A percentile compares a stretch with the other conserved stretches of the same genome.
Conservation (phyloP, 352 stramenopile species). For the Pythium grandisporangium region DNA sequence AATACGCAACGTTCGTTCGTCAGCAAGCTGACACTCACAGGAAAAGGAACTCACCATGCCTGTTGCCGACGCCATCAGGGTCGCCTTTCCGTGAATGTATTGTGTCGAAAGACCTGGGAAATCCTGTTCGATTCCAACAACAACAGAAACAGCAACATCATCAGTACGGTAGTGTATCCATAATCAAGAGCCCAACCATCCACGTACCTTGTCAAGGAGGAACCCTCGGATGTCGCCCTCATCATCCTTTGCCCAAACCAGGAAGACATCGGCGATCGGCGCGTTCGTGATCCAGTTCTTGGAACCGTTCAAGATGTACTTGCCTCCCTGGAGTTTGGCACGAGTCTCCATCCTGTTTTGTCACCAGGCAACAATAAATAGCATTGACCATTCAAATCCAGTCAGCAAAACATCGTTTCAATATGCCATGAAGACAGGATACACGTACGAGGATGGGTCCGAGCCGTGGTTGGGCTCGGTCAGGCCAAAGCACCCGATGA, state of each 20-base stretch:
- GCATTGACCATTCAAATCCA: background rate
- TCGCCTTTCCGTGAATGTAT: conserved; percentile 96
- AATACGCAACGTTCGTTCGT: too few relatives aligned
- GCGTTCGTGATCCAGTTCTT: conserved; percentile 97
- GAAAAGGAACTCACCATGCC: conserved; percentile 64
- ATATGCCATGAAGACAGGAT: background rate
- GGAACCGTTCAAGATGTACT: conserved; percentile 95
- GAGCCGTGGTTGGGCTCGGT: conserved; percentile 98
- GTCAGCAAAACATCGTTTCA: background rate
- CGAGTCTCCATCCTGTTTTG: conserved; percentile 94
- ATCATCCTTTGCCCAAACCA: conserved; percentile 96
- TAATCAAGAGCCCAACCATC: background rate
- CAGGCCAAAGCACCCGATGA: conserved; percentile 97
- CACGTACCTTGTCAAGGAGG: conserved; percentile 86
- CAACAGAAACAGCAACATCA: too few relatives aligned
- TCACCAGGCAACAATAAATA: background rate
- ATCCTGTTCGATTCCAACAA: conserved; percentile 29
- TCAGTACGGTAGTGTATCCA: too few relatives aligned
- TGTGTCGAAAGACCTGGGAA: conserved; percentile 89
- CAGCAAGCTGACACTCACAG: background rate
- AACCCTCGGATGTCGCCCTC: conserved; percentile 93
- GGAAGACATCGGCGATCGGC: conserved; percentile 95
- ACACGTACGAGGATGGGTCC: conserved; percentile 85
- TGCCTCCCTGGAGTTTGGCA: conserved; percentile 75
- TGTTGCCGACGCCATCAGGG: conserved; percentile 91